Conservation (phyloP, 768 basidiomycete species). For the Leccinum fibrillosum region DNA sequence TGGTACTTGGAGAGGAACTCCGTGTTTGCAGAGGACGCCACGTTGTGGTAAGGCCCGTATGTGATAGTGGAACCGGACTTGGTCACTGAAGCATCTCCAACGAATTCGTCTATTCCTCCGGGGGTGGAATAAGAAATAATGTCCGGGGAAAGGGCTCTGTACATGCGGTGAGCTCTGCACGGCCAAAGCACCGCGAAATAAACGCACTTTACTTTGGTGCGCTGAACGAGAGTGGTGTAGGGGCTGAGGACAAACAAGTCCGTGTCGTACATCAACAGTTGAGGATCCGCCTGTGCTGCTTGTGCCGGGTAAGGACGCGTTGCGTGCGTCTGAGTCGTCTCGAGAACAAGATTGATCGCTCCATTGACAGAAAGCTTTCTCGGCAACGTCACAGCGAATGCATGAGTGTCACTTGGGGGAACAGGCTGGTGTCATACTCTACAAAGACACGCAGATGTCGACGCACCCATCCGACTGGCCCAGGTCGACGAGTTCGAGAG, state of each 20-base stretch:
- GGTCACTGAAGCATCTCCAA: slow-evolving; percentile 55
- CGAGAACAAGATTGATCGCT: slow-evolving; percentile 73
- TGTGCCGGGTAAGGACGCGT: slow-evolving; percentile 72
- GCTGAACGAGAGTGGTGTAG: slow-evolving; percentile 76
- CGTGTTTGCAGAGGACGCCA: slow-evolving; percentile 58
- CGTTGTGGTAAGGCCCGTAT: slow-evolving; percentile 82
- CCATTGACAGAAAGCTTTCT: slow-evolving; percentile 54
- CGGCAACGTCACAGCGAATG: slow-evolving; percentile 64
- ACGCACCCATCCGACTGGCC: slow-evolving; percentile 54
- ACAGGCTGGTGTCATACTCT: slow-evolving; percentile 25
- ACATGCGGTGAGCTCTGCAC: slow-evolving; percentile 2
- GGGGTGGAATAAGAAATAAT: slow-evolving; percentile 74
- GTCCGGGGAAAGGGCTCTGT: slow-evolving; percentile 67
- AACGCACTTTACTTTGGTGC: slow-evolving; percentile 82
- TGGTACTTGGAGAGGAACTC: slow-evolving; percentile 62
- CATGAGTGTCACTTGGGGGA: slow-evolving; percentile 39
- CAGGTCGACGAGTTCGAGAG: slow-evolving; percentile 51
- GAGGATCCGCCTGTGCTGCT: slow-evolving; percentile 73
- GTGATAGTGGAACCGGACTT: slow-evolving; percentile 80
- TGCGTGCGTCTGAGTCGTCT: slow-evolving; percentile 75
- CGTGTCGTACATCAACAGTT: slow-evolving; percentile 73
- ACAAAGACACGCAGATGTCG: slow-evolving; percentile 2
- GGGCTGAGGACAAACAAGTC: slow-evolving; percentile 82
- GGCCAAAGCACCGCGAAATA: not conserved
- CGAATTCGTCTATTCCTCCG: slow-evolving; percentile 54